Base-by-base conservation (phyloP, 2,329 filamentous ascomycete species). In the Sporothrix globosa region DNA sequence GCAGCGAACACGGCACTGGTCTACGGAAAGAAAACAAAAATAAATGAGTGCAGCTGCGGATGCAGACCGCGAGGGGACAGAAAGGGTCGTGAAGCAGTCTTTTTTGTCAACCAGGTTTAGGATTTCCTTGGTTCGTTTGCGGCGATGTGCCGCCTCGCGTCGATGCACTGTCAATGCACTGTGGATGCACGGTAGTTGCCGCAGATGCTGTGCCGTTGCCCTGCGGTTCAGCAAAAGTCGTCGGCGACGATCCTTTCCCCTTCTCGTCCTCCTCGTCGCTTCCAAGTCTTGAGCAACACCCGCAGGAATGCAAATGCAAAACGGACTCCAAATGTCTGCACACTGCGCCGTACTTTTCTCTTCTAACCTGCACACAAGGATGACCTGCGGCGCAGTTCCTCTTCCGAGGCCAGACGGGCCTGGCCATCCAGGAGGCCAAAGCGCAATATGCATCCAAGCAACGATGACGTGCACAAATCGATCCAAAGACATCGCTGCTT, bases 221-320 rank as follows among this genome's bases (percentile, higher is more conserved):
- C 0, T 21, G 50, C 50, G 19, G 34, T 34, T 7, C 30, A 34
- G 34, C 34, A 48, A 48, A 3, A 63, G 41, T 63, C 14, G 48
- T 63, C 60, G 60, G 60, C 60, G 60, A 63, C 60, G 48, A n/a
- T 41, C 69, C 53, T 60, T 69, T 71, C 76, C 69, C 44, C 52
- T 69, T 71, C 76, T 73, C 68, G 74, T 74, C 58, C 27, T 48
- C 30, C 11, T 14, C 2, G 11, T 56, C 14, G 5, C 9, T 39
- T 53, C 48, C 9, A 44, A 30, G 27, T 52, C 30, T 21, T 19
- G 19, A 41, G 27, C 54, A 58, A 58, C 54, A 41, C 34, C 14
- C 56, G 10, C n/a, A 61, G 56, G 56, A 61, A 61, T 61, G 56
- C 56, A 61, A 34, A 34, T 34, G 34, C 34, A 7, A 34, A 9